phyloP scores from a whole-genome alignment of 257 asterid genomes.

The Catharanthus roseus region DNA sequence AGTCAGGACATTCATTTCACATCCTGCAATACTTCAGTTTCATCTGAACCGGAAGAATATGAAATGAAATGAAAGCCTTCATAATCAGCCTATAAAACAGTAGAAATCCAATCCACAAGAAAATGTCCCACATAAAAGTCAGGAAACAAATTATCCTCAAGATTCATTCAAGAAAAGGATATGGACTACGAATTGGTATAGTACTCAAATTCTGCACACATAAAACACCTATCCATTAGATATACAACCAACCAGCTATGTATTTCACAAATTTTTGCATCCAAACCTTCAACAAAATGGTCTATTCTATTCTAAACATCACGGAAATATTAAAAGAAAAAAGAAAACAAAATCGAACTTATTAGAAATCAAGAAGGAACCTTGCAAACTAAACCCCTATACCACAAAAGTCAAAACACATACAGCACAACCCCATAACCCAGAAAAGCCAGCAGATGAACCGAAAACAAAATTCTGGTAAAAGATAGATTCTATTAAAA shows the following conservation, averaged over 20 bases:
- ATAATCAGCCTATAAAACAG: neutral
- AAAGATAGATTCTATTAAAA: no score
- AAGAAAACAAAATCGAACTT: no score
- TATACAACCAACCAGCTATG: no score
- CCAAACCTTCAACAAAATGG: neutral
- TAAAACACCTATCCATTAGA: neutral
- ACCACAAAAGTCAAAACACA: no score
- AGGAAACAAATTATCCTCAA: neutral
- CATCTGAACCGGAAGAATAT: neutral
- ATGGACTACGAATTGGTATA: neutral
- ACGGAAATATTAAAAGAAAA: neutral
- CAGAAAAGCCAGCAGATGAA: no score
- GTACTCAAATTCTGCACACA: neutral
- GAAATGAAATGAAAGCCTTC: neutral
- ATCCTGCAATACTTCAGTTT: neutral
- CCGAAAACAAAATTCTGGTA: no score
- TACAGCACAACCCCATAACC: no score
- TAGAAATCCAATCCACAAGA: neutral
- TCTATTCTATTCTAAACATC: neutral
- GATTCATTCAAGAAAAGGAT: neutral
- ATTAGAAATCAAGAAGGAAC: no score
- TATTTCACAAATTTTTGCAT: neutral
- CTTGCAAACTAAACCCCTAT: no score
- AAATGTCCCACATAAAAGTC: neutral
- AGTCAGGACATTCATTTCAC: neutral